Percentiles rank a stretch among this genome's conserved stretches.
Evolutionary conservation across 2,329 filamentous ascomycete genomes (phyloP).

Genomic region (Paraphaeosphaeria sporulosa): DNA sequence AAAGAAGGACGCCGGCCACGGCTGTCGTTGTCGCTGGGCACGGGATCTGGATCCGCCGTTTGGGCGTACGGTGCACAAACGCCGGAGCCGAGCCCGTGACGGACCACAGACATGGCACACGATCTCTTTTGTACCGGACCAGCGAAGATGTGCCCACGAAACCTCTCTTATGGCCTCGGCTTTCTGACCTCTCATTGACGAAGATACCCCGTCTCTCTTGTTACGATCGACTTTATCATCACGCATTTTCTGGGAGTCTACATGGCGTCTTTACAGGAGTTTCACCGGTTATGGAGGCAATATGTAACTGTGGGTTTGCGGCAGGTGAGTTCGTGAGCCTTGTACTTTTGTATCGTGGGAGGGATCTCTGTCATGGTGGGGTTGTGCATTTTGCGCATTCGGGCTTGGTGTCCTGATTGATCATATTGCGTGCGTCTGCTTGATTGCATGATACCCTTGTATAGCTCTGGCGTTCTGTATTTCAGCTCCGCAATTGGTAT

Average conservation of each 20-base stretch:
- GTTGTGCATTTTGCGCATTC: not conserved
- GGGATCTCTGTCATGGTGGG: constrained; percentile 7
- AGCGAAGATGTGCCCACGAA: not conserved
- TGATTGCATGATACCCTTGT: constrained; percentile 23
- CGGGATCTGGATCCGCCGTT: constrained; percentile 32
- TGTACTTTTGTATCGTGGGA: not conserved
- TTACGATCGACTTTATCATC: constrained; percentile 5
- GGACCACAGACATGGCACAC: not conserved
- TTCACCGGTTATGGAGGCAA: constrained; percentile 1
- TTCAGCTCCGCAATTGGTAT: constrained; percentile 4
- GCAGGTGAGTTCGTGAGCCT: not conserved
- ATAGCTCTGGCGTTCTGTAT: constrained; percentile 11
- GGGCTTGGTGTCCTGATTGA: constrained; percentile 19
- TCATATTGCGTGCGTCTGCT: constrained; percentile 13
- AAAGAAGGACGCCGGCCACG: constrained; percentile 30
- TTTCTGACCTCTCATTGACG: constrained; percentile 1
- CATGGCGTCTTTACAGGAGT: not conserved
- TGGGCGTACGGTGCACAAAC: constrained; percentile 46
- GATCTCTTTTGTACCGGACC: not conserved
- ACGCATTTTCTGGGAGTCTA: constrained; percentile 10
- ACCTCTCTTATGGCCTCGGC: not conserved
- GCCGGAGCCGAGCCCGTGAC: constrained; percentile 50
- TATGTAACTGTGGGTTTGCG: not conserved
- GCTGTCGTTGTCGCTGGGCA: constrained; percentile 33
- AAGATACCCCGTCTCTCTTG: constrained; percentile 4